Percentiles rank a stretch among this genome's conserved stretches.
Evolutionary conservation across 2,329 filamentous ascomycete genomes (phyloP).

Genomic region (Nakataea oryzae): DNA sequence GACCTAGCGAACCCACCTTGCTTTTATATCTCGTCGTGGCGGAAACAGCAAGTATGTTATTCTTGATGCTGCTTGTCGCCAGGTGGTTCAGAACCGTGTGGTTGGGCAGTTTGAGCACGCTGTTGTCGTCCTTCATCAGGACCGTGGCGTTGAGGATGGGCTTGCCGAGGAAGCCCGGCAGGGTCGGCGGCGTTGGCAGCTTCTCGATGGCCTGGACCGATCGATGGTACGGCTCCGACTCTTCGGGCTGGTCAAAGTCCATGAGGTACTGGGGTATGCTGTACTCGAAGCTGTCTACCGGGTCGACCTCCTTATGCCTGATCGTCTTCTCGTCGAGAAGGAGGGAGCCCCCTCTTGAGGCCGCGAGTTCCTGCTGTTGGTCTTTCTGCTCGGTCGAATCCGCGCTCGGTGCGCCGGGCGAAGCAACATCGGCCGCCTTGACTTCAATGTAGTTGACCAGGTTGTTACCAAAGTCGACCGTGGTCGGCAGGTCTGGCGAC

Average conservation of each 20-base stretch:
- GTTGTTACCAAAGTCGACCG: conserved; percentile 96
- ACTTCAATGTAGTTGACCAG: conserved; percentile 98
- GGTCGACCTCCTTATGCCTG: conserved; percentile 45
- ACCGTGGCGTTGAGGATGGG: conserved; percentile 88
- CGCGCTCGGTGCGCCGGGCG: conserved; percentile 18
- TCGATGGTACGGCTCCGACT: conserved; percentile 62
- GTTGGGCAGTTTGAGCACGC: conserved; percentile 92
- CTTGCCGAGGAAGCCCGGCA: conserved; percentile 87
- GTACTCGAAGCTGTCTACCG: conserved; percentile 52
- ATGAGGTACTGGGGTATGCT: conserved; percentile 76
- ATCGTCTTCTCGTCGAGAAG: conserved; percentile 29
- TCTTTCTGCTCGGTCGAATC: conserved; percentile 15
- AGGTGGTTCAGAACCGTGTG: conserved; percentile 95
- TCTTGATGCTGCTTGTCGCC: conserved; percentile 96
- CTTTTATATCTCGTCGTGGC: conserved; percentile 95
- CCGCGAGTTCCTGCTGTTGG: conserved; percentile 12
- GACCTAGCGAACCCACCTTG: conserved; percentile 52
- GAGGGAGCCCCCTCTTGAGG: conserved; percentile 18
- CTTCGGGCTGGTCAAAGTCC: conserved; percentile 79
- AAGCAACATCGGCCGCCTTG: conserved; percentile 56
- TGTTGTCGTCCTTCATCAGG: conserved; percentile 95
- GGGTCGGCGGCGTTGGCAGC: conserved; percentile 69
- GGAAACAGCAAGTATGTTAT: conserved; percentile 87
- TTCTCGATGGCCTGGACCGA: conserved; percentile 67
- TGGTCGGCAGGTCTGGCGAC: conserved; percentile 77